These are phyloP conservation scores for Trichoderma koningiopsis DNA, from an alignment of 2,329 filamentous ascomycete genomes.

Conservation along the genomic window DNA sequence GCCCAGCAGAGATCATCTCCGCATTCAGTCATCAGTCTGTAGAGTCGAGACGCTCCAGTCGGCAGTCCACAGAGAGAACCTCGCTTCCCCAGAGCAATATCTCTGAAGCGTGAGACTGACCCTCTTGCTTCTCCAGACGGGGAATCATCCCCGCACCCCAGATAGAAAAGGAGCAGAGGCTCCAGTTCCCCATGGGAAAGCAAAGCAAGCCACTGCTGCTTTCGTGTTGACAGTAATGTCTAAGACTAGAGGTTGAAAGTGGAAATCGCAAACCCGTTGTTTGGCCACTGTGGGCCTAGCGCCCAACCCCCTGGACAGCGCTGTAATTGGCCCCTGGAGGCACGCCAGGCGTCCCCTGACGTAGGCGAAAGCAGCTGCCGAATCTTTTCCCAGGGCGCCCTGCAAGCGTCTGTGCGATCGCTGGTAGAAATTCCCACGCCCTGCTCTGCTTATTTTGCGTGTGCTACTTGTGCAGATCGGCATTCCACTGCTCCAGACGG, in stretches of 20 bases:
- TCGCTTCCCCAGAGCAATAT: background rate
- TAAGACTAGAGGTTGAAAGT: slow-evolving; percentile 15
- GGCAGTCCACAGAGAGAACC: background rate
- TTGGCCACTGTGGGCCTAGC: slow-evolving; percentile 16
- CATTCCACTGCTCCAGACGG: background rate
- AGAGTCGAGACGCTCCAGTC: background rate
- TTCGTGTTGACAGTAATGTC: background rate
- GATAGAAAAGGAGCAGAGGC: slow-evolving; percentile 9
- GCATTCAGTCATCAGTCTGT: background rate
- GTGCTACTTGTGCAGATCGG: background rate
- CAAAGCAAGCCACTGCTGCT: background rate
- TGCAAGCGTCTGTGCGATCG: slow-evolving; percentile 16
- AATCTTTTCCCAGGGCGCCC: background rate
- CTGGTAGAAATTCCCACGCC: background rate
- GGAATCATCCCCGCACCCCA: slow-evolving; percentile 23
- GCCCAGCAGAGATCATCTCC: background rate
- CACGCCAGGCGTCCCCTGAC: slow-evolving; percentile 16
- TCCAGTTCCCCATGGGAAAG: slow-evolving; percentile 24
- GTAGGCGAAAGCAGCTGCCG: slow-evolving; percentile 25
- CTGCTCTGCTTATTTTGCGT: background rate
- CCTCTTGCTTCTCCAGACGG: background rate
- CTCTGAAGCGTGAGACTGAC: background rate
- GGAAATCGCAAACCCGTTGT: slow-evolving; percentile 5
- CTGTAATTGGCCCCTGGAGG: slow-evolving; percentile 21
- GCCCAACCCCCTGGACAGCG: background rate